Base-by-base conservation (phyloP, 345 rosid species). In the Brassica carinata region DNA sequence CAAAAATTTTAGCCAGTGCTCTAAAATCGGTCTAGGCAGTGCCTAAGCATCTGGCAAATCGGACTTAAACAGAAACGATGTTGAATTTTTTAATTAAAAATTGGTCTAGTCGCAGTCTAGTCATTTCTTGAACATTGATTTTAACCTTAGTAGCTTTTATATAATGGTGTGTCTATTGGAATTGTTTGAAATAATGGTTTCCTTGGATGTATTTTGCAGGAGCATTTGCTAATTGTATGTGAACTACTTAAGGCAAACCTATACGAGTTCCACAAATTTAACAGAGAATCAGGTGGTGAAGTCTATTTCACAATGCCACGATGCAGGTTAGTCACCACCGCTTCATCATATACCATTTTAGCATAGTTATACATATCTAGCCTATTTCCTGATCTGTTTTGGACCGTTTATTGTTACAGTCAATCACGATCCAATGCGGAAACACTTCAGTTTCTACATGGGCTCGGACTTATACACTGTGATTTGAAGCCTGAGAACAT, bases 281-380 rank as follows among this genome's bases (percentile, higher is more conserved):
- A 96, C 83, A 84, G 99, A 86, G 99, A 96, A 82, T 92, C 99
- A 26, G 98, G 98, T 76, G 99, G 99, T 69, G 99, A 96, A 85
- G 99, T 96, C 64, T 96, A 96, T 85, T 96, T 94, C 83, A 96
- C 99, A 14, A 96, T 94, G 99, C 99, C 98, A 36, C 90, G 99
- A 88, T 96, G 87, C 99, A 96, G 98, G 99, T 96, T 76, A 71
- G 87, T 76, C 30, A 27, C 9, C 3, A 58, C 67, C 3, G 63
- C 67, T 40, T 77, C 74, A 57, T 81, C 31, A 30, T 69, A 27
- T 87, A 76, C 84, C 67, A 29, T 65, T 51, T 61, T 48, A 75
- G 23, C 69, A 43, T 71, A 38, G 64, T 34, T 43, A 30, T 43
- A 64, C 33, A 10, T 67, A 33, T 79, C 43, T 71, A 10, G 29